Evolutionary conservation across 1,284 basidiomycete genomes (phyloP), one percentile per base, ranked within the genome.

Genomic region (Pseudomicrostroma phylloplanum): DNA sequence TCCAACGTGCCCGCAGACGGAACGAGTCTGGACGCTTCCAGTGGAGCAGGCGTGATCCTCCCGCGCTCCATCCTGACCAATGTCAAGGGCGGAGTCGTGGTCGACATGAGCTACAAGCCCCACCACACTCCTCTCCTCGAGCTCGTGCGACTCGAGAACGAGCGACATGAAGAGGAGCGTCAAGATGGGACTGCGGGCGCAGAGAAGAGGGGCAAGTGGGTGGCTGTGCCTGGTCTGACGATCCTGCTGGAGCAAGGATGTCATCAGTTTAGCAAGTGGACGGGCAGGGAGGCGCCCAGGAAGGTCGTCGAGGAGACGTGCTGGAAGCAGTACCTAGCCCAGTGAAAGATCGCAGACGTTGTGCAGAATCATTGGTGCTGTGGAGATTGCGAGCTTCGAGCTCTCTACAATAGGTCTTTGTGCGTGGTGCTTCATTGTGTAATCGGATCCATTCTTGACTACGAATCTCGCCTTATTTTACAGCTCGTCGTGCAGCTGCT

Each of bases 101-200:
- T 79, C 59, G 77, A 79, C 59, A 79, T 79, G 77, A 70, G 70
- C 56, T 78, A 79, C 73, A 75, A 76, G 57, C 76, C 76, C 3
- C 65, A 69, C 56, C 42, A 58, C 30, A 79, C 77, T 19, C 65
- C 70, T n/a, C 65, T 79, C 26, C 63, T 77, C 13, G 59, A 69
- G 58, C 62, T 77, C 17, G 69, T 60, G 4, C 12, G 58, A 23
- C 30, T 53, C 9, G 58, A 58, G 19, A 58, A 62, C 36, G 57
- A 46, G 15, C 13, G 59, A 17, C 17, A 59, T 19, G 30, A 53
- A 43, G 30, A 46, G 48, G 17, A 61, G 58, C 13, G 21, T 13
- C 21, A 54, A 7, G 51, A 21, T 7, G 51, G 51, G 2, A 15
- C 21, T 23, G 25, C 51, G 17, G 21, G 21, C 4, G 21, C 43